Conservation (phyloP, 2,329 filamentous ascomycete genomes). For the Diaporthe sp. region DNA sequence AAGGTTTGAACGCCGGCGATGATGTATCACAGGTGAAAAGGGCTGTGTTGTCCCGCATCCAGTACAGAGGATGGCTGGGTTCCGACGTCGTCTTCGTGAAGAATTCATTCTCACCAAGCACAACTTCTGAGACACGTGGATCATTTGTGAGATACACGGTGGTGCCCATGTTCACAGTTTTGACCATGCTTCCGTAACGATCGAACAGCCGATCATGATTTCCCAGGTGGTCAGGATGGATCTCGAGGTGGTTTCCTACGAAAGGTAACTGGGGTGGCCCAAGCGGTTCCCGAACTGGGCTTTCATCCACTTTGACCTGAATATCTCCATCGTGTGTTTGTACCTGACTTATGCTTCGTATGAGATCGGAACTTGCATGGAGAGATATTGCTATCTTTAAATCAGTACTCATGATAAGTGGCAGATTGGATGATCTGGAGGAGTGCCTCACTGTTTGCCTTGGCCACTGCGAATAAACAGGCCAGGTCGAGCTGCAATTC, state of each 20-base stretch:
- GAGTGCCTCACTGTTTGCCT: too few species aligned
- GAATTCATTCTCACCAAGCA: not conserved
- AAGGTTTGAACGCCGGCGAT: not conserved
- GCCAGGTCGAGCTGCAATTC: too few species aligned
- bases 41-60: not conserved
- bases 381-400: too few species aligned
- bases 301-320: not conserved
- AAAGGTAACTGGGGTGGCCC: not conserved
- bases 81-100: not conserved
- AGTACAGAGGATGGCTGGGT: not conserved
- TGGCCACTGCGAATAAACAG: too few species aligned
- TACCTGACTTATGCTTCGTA: not conserved
- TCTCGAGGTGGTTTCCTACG: not conserved
- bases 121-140: not conserved
- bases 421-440: too few species aligned
- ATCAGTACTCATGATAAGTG: too few species aligned
- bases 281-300: not conserved
- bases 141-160: not conserved
- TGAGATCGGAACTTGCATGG: too few species aligned
- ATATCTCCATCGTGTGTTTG: not conserved
- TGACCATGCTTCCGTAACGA: not conserved
- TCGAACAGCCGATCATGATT: not conserved
- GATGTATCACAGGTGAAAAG: not conserved
- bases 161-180: not conserved
- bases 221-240: not conserved